phyloP scores from a whole-genome alignment of 371 early-diverging fungal genomes.

The Syncephalis plumigaleata region DNA sequence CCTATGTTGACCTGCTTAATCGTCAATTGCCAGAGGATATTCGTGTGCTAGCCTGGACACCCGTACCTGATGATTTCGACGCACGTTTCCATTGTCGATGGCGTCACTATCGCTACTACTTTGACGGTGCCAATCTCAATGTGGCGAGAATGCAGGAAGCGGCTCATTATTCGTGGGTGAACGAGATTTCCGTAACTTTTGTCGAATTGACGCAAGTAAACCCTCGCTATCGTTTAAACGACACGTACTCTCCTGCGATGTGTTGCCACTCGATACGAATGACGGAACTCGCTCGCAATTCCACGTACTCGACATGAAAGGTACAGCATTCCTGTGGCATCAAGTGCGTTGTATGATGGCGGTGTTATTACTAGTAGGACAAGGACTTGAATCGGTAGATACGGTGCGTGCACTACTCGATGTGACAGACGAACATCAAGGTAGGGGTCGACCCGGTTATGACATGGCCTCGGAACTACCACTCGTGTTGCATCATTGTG shows the following conservation, averaged over 20 bases:
- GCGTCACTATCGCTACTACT: constrained; percentile 88
- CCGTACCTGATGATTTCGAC: constrained; percentile 53
- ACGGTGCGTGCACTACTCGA: constrained; percentile 39
- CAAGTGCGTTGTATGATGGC: constrained; percentile 95
- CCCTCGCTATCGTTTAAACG: constrained; percentile 58
- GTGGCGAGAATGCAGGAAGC: constrained; percentile 72
- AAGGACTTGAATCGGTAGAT: constrained; percentile 37
- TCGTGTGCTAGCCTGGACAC: constrained; percentile 82
- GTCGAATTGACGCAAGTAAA: constrained; percentile 78
- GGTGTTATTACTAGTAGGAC: constrained; percentile 70
- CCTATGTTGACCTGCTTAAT: constrained; percentile 75
- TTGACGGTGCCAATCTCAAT: constrained; percentile 37
- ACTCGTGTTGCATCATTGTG: constrained; percentile 73
- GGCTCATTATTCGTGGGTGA: constrained; percentile 49
- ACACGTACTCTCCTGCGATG: constrained; percentile 39
- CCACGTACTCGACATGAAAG: constrained; percentile 3
- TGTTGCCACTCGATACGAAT: constrained; percentile 22
- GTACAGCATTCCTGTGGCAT: constrained; percentile 81
- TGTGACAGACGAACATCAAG: constrained; percentile 27
- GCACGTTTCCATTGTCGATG: constrained; percentile 79
- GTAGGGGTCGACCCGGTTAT: constrained; percentile 33
- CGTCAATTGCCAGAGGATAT: constrained; percentile 74
- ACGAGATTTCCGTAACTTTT: constrained; percentile 91
- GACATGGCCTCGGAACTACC: constrained; percentile 80
- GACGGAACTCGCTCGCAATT: not conserved